Base-by-base conservation (phyloP, 2,329 filamentous ascomycete species). In the Chrysoporthe puriensis region DNA sequence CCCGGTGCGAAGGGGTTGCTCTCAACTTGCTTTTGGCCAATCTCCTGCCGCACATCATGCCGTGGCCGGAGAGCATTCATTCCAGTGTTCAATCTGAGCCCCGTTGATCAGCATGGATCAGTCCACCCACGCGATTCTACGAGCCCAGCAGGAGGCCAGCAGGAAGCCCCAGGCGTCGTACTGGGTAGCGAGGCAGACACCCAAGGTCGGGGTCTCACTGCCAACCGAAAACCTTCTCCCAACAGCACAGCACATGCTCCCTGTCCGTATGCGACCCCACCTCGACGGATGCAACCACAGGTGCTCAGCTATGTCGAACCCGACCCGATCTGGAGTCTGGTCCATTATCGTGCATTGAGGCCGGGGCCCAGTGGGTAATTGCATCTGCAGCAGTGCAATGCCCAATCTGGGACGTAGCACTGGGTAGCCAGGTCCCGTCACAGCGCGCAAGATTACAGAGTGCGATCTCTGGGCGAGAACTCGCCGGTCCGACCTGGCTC, bases 231-330 rank as follows among this genome's bases (percentile, higher is more conserved):
- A 18, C 48, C 50, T 61, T 69, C 58, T 66, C 60, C 46, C 40
- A 66, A 54, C 14, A 26, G 50, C 50, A 54, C 43, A 58, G 57
- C 54, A 40, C 54, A 57, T 57, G 57, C 66, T 42, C 63, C 21
- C 21, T 54, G 21, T 34, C 50, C 26, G 50, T 56, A 58, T 52
- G 16, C 21, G 21, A 64, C 61, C 61, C 59, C 36, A 54, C 54
- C 18, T 48, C 56, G 50, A 56, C 60, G 64, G 67, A 60, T 69
- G 67, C 64, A 69, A 69, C 67, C 21, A 69, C 46, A 63, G 36
- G 21, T 57, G 54, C 63, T 48, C 63, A 66, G 58, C 67, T 44
- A 40, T 60, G 58, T 52, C 54, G 58, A 62, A 62, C 42, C 36
- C 59, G 43, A 46, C 40, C 63, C 59, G 61, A 64, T 56, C 42